Base-by-base conservation (phyloP, 331 rosid genomes). In the Spiraea crenata region DNA sequence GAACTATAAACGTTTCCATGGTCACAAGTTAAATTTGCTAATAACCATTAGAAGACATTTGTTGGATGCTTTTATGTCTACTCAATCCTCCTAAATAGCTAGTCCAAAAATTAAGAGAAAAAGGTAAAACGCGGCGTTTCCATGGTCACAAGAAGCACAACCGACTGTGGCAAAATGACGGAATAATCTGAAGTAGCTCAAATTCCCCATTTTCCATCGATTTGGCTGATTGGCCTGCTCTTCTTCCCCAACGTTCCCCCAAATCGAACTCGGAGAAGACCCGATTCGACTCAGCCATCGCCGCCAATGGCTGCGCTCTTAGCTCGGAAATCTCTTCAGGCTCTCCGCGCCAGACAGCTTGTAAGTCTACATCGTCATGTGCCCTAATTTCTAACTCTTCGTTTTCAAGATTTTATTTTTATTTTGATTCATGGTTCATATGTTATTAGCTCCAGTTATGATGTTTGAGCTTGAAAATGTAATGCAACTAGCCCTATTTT, bases 281-380 rank as follows among this genome's bases (percentile, higher is more conserved):
- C 40, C 55, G 31, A 13, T 37, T 76, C 17, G 76, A 13, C 75
- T 67, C 56, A 39, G 79, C 54, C 73, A 46, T 47, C 60, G 12
- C 70, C 74, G 25, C 44, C 54, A 39, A 95, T 91, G 99, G 96
- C 97, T 76, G 92, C 96, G 65, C 70, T 85, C 76, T 74, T 95
- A 58, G 99, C 99, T 80, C 92, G 96, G 65, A 95, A 91, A 71
- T 95, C 99, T 38, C 87, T 95, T 73, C 88, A 84, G 47, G 89
- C 96, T 74, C 89, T 95, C 70, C 90, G 95, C 10, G 52, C 89
- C 72, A 88, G 93, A 47, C 97, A 95, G 42, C 76, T 91, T 57
- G 99, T 95, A 78, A 85, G 86, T 37, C n/a, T 41, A 49, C 31
- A 25, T 25, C 31, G 2, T 40, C 59, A 39, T 60, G 8, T 81